Percentiles rank a stretch among this genome's conserved stretches.
phyloP scores from a whole-genome alignment of 768 basidiomycete genomes.

The Amanita pseudoporphyria region DNA sequence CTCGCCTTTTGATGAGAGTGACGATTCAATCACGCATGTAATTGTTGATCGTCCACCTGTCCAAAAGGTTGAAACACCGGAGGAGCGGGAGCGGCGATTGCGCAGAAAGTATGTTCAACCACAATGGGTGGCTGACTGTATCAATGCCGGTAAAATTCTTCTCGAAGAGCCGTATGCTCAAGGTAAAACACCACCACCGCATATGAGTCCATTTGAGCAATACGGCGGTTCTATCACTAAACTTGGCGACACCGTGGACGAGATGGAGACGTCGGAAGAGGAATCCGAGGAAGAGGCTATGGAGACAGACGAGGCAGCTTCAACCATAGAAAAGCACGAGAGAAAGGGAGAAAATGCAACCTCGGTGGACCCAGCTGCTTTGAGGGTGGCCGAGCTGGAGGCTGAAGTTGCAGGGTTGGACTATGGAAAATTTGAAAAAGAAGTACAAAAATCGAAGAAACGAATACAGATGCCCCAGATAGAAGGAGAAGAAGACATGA shows the following conservation, averaged over 20 bases:
- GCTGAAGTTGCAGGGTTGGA: conserved; percentile 87
- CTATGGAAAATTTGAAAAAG: conserved; percentile 68
- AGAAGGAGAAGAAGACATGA: conserved; percentile 71
- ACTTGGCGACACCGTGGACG: conserved; percentile 24
- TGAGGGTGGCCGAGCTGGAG: conserved; percentile 83
- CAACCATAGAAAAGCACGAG: conserved; percentile 4
- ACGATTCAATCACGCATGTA: conserved; percentile 87
- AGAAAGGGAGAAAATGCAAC: conserved; percentile 11
- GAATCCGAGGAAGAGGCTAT: conserved; percentile 7
- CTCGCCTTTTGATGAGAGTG: conserved; percentile 68
- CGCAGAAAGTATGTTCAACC: conserved; percentile 89
- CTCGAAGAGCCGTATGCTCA: conserved; percentile 81
- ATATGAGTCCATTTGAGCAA: conserved; percentile 92
- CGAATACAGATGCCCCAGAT: conserved; percentile 22
- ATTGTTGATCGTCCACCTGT: conserved; percentile 82
- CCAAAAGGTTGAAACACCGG: conserved; percentile 37
- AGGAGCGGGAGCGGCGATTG: conserved; percentile 50
- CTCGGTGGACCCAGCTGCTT: conserved; percentile 47
- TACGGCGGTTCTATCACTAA: conserved; percentile 58
- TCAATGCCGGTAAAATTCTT: conserved; percentile 79
- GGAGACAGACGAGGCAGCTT: neutral
- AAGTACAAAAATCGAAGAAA: conserved; percentile 53
- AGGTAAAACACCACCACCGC: conserved; percentile 83
- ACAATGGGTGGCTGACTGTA: conserved; percentile 96
- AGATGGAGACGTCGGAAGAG: conserved; percentile 20